A percentile compares a stretch with the other conserved stretches of the same genome.
These are phyloP conservation scores for Nakazawaea pomicola DNA, from an alignment of 805 yeast genomes.

Conservation along the genomic window DNA sequence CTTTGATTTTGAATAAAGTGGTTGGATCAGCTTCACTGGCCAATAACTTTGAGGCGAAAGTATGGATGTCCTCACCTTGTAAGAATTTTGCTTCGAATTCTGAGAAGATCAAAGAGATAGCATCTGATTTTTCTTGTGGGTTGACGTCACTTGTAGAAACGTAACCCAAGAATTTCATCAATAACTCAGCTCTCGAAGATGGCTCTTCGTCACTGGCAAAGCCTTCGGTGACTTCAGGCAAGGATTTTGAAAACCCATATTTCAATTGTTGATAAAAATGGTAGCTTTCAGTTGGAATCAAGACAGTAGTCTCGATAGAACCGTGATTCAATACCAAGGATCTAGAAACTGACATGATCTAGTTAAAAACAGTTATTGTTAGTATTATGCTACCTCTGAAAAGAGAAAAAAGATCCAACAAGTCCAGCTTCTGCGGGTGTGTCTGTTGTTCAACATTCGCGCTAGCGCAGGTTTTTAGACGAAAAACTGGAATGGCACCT, in stretches of 20 bases:
- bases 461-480: not conserved
- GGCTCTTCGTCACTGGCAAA: slow-evolving; percentile 87
- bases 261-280: slow-evolving; percentile 82
- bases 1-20: slow-evolving; percentile 63
- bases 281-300: slow-evolving; percentile 79
- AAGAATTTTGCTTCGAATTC: slow-evolving; percentile 86
- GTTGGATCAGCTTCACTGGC: slow-evolving; percentile 58
- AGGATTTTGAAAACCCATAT: slow-evolving; percentile 73
- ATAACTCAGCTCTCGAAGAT: slow-evolving; percentile 75
- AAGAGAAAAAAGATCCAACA: not conserved
- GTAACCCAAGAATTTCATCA: slow-evolving; percentile 79
- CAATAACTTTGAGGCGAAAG: slow-evolving; percentile 72
- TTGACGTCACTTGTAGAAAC: slow-evolving; percentile 30
- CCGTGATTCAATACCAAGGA: slow-evolving; percentile 86
- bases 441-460: slow-evolving; percentile 5
- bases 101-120: slow-evolving; percentile 60
- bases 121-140: slow-evolving; percentile 38
- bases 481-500: no score
- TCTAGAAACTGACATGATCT: slow-evolving; percentile 32
- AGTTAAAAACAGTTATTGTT: no score
- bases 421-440: slow-evolving; percentile 1
- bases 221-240: slow-evolving; percentile 80
- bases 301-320: slow-evolving; percentile 77
- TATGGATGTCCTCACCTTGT: slow-evolving; percentile 76
- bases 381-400: not conserved